Conservation (phyloP, 805 yeast genomes). For the Schwanniomyces vanrijiae region DNA sequence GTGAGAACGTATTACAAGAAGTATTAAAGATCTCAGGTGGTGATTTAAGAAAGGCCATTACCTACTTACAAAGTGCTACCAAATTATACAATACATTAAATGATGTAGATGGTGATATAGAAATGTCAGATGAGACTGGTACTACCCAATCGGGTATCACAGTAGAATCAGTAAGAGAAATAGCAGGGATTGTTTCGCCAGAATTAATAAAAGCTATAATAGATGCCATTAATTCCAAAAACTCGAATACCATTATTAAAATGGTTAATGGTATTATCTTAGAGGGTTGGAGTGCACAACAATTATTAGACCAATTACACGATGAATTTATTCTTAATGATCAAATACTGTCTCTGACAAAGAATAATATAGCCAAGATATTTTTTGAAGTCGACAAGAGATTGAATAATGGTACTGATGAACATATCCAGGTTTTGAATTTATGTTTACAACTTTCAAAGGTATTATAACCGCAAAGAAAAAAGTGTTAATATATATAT, state of each 20-base stretch:
- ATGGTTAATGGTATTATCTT: conserved; percentile 53
- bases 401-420: conserved; percentile 84
- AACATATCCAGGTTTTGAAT: conserved; percentile 77
- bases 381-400: conserved; percentile 75
- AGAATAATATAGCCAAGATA: conserved; percentile 61
- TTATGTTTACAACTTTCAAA: conserved; percentile 40
- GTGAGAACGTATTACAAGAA: conserved; percentile 55
- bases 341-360: conserved; percentile 48
- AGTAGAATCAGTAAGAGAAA: conserved; percentile 54
- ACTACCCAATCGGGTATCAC: conserved; percentile 42
- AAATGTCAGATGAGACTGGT: conserved; percentile 21
- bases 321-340: conserved; percentile 62
- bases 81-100: conserved; percentile 42
- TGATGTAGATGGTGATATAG: conserved; percentile 28
- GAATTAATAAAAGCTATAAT: conserved; percentile 44
- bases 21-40: conserved; percentile 79
- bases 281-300: conserved; percentile 80
- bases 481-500: background rate
- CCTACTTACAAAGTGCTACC: conserved; percentile 82
- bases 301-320: conserved; percentile 69
- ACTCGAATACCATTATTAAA: conserved; percentile 29
- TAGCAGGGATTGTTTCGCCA: conserved; percentile 73
- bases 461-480: conserved; percentile 9
- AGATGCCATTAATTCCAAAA: conserved; percentile 24
- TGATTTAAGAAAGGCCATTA: conserved; percentile 91